Base-by-base conservation (phyloP, 495 filamentous ascomycete species). In the Penicillium waksmanii region DNA sequence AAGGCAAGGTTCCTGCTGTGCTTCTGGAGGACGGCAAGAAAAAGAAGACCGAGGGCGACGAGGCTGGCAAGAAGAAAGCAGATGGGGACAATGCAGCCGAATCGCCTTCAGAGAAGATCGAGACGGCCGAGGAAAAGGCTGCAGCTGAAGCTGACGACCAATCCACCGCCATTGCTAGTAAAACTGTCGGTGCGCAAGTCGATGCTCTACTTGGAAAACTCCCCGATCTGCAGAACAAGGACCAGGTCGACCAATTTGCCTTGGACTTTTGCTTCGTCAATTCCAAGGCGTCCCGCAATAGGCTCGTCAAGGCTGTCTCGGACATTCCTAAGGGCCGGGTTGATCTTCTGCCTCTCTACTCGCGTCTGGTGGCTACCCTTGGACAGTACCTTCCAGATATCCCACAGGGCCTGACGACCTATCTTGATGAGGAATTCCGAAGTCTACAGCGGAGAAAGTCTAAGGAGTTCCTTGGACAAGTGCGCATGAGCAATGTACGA, bases 191-290 rank as follows among this genome's bases (percentile, higher is more conserved):
- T 25, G 94, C 95, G 3, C 93, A 98, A 70, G 95, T 99, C 4
- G 96, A 99, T 72, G 89, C 92, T 17, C 80, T 99, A 27, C 80
- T 99, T 21, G 82, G 90, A 23, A 88, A 93, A 31, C 83, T 99
- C 21, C 92, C 92, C 0, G 95, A 99, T 50, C 76, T 98, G 56
- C 93, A 92, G 49, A 92, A 80, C 62, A 96, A 96, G 70, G 95
- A 99, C 53, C 82, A 87, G 53, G 89, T 97, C 56, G 95, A 99
- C 68, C 86, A 97, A 71, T 84, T 89, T 40, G 94, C 96, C 12
- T 85, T 96, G 51, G 94, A 97, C 67, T 99, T 99, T 66, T 98
- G 95, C 74, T 97, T 97, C 63, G 80, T 99, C 61, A 99, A 99
- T 70, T 98, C 96, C 0, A 99, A 99, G 71, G 95, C 95, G 10